These are phyloP conservation scores for Mycena indigotica DNA, from an alignment of 768 basidiomycete genomes.

Conservation along the genomic window DNA sequence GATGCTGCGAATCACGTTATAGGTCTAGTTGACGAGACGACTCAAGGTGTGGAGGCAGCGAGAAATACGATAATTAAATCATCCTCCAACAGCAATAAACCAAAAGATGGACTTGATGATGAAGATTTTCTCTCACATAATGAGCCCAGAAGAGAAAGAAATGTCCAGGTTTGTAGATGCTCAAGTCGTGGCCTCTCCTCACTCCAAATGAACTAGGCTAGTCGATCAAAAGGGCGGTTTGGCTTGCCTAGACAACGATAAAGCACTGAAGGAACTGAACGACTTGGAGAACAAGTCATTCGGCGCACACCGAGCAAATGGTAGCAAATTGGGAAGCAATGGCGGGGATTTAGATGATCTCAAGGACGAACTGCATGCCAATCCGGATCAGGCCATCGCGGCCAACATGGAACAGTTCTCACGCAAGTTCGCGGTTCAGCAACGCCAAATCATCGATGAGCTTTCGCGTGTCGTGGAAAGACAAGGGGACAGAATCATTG, in stretches of 20 bases:
- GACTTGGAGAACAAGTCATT: constrained; percentile 13
- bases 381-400: constrained; percentile 26
- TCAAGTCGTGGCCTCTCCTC: too few relatives aligned
- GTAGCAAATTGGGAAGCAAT: background rate
- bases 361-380: constrained; percentile 27
- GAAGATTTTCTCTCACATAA: constrained; percentile 25
- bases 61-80: constrained; percentile 27
- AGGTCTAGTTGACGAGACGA: constrained; percentile 11
- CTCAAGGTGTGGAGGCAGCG: constrained; percentile 14
- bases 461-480: constrained; percentile 26
- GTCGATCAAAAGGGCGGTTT: constrained; percentile 28
- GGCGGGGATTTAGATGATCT: constrained; percentile 16
- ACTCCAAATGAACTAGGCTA: constrained; percentile 12
- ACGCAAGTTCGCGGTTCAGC: constrained; percentile 36
- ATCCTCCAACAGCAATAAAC: constrained; percentile 21
- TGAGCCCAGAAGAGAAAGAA: constrained; percentile 28
- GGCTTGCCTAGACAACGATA: constrained; percentile 25
- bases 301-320: background rate
- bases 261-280: constrained; percentile 27
- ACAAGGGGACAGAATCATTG: constrained; percentile 35
- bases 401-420: constrained; percentile 33
- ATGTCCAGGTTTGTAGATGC: constrained; percentile 16
- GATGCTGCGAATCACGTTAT: constrained; percentile 12
- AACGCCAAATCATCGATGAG: constrained; percentile 31
- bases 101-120: constrained; percentile 26